Evolutionary conservation across 306 rosid species (phyloP).

Genomic region (Glycyrrhiza uralensis): DNA sequence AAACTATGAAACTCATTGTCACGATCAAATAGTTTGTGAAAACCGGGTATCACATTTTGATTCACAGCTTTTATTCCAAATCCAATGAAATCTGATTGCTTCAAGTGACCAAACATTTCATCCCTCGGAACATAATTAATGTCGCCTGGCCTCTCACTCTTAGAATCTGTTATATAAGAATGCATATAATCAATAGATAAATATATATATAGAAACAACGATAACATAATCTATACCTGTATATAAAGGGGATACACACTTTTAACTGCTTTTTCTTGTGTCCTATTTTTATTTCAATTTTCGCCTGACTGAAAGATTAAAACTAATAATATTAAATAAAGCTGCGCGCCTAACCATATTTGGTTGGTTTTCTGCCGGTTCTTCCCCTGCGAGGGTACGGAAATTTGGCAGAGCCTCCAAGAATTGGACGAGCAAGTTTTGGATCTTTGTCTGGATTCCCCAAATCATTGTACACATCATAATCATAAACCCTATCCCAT

Average conservation of each 20-base stretch:
- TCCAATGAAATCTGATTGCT: conserved; percentile 50
- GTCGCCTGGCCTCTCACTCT: conserved; percentile 28
- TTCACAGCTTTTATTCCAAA: conserved; percentile 44
- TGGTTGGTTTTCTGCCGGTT: not conserved
- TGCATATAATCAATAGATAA: too few relatives aligned
- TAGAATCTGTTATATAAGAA: conserved; percentile 28
- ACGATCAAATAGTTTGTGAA: not conserved
- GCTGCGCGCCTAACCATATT: not conserved
- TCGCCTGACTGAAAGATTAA: too few relatives aligned
- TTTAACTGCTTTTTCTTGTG: too few relatives aligned
- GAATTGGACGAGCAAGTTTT: not conserved
- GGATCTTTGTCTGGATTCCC: not conserved
- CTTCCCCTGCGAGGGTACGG: not conserved
- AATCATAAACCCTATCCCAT: not conserved
- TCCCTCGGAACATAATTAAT: conserved; percentile 41
- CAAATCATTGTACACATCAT: not conserved
- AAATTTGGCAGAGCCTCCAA: not conserved
- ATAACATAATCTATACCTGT: too few relatives aligned
- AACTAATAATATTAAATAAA: too few relatives aligned
- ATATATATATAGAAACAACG: too few relatives aligned
- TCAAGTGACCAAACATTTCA: conserved; percentile 56
- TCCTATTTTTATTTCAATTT: too few relatives aligned
- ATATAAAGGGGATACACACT: too few relatives aligned
- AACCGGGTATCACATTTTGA: conserved; percentile 32
- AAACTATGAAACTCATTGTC: not conserved